A percentile compares a stretch with the other conserved stretches of the same genome.
Evolutionary conservation across 768 basidiomycete species (phyloP).

Genomic region (Panaeolus papilionaceus): DNA sequence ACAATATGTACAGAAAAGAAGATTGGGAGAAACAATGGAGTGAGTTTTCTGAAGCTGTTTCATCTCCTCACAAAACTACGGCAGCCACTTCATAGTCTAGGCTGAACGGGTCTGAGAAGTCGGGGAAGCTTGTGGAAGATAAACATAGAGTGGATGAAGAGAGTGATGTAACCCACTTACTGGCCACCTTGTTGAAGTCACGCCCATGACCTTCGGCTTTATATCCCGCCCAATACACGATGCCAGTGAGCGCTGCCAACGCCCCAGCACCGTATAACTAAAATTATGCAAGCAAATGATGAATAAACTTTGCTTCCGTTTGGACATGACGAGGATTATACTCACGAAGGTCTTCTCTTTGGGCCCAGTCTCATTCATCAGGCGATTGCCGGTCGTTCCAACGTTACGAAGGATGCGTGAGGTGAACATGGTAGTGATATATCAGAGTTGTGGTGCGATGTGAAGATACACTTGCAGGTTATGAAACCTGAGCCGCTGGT

Average conservation of each 20-base stretch:
- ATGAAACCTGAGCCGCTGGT: slow-evolving; percentile 3
- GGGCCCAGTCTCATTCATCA: slow-evolving; percentile 27
- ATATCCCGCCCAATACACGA: slow-evolving; percentile 36
- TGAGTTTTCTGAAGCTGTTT: neutral
- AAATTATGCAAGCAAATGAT: neutral
- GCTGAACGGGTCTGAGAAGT: slow-evolving; percentile 7
- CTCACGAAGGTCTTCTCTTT: slow-evolving; percentile 28
- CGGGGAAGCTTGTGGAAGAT: neutral
- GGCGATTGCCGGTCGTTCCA: slow-evolving; percentile 28
- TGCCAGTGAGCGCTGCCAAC: slow-evolving; percentile 30
- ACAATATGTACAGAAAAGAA: neutral
- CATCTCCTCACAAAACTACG: neutral
- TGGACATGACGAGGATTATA: neutral
- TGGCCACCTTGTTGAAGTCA: slow-evolving; percentile 1
- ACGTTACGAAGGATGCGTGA: slow-evolving; percentile 32
- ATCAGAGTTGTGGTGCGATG: slow-evolving; percentile 5
- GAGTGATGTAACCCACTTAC: neutral
- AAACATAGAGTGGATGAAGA: neutral
- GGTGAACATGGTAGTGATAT: slow-evolving; percentile 29
- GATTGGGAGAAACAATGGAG: neutral
- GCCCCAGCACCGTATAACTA: slow-evolving; percentile 33
- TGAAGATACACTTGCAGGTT: neutral
- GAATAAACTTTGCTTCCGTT: neutral
- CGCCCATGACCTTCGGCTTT: slow-evolving; percentile 28
- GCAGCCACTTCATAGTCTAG: slow-evolving; percentile 4